Evolutionary conservation across 139 green algal genomes (phyloP).

Genomic region (Auxenochlorella pyrenoidosa): DNA sequence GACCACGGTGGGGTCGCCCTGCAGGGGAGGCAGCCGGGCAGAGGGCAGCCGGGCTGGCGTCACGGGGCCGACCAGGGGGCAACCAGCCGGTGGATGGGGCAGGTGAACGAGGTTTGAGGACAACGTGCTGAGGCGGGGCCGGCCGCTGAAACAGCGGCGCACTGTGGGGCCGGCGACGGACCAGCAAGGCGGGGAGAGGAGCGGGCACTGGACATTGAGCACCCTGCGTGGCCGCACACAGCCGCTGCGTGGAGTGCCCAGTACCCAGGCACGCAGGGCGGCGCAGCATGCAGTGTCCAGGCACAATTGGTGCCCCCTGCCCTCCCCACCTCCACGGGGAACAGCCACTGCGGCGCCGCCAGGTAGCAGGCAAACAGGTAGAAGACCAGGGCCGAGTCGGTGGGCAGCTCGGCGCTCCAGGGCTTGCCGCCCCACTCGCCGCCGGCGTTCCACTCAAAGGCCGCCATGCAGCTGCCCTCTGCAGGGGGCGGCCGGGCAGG

Average conservation of each 20-base stretch:
- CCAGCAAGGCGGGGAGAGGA: no score
- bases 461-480: slow-evolving; percentile 62
- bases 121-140: background rate
- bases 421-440: slow-evolving; percentile 59
- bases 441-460: slow-evolving; percentile 69
- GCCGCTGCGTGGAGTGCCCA: no score
- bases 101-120: no score
- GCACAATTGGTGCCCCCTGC: no score
- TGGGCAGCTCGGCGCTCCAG: slow-evolving; percentile 82
- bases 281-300: no score
- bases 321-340: slow-evolving; percentile 20
- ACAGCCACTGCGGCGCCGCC: slow-evolving; percentile 75
- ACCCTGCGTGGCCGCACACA: no score
- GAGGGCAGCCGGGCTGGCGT: background rate
- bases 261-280: no score
- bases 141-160: no score
- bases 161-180: no score
- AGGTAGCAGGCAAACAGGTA: slow-evolving; percentile 86
- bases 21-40: background rate
- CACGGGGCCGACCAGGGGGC: background rate
- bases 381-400: slow-evolving; percentile 75
- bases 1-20: slow-evolving; percentile 6
- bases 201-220: no score
- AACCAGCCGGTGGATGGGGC: no score
- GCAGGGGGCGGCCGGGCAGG: no score